A percentile compares a stretch with the other conserved stretches of the same genome.
phyloP scores from a whole-genome alignment of 768 basidiomycete species.

The Pisolithus albus region DNA sequence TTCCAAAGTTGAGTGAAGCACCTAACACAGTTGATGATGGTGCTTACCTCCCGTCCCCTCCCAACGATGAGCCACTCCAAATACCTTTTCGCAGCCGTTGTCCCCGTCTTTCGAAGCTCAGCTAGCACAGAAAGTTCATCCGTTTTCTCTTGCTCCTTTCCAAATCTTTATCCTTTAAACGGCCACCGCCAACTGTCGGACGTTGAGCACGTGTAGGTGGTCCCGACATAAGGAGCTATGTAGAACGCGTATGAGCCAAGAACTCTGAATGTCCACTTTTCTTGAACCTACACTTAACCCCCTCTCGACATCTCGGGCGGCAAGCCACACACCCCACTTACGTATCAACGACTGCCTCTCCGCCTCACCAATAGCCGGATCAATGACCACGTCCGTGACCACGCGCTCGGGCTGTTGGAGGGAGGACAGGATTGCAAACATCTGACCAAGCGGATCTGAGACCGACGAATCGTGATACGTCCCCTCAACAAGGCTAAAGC shows the following conservation, averaged over 20 bases:
- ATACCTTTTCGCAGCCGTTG: conserved; percentile 56
- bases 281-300: conserved; percentile 54
- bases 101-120: conserved; percentile 14
- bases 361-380: conserved; percentile 12
- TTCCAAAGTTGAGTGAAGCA: background rate
- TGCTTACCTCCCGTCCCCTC: conserved; percentile 51
- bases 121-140: conserved; percentile 25
- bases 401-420: background rate
- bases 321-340: conserved; percentile 78
- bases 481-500: conserved; percentile 20
- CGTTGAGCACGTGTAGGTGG: conserved; percentile 14
- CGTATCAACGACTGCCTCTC: conserved; percentile 56
- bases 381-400: background rate
- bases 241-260: background rate
- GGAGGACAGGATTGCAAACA: conserved; percentile 20
- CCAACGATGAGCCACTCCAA: conserved; percentile 77
- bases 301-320: conserved; percentile 57
- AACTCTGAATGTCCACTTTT: background rate
- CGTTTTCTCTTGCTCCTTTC: conserved; percentile 13
- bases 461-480: conserved; percentile 18
- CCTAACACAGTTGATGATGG: background rate
- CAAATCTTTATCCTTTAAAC: conserved; percentile 19
- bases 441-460: conserved; percentile 21
- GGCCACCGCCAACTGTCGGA: conserved; percentile 13
- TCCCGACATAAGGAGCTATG: conserved; percentile 18